A percentile compares a stretch with the other conserved stretches of the same genome.
Evolutionary conservation across 371 early-diverging fungal genomes (phyloP).

Genomic region (Apophysomyces sp.): DNA sequence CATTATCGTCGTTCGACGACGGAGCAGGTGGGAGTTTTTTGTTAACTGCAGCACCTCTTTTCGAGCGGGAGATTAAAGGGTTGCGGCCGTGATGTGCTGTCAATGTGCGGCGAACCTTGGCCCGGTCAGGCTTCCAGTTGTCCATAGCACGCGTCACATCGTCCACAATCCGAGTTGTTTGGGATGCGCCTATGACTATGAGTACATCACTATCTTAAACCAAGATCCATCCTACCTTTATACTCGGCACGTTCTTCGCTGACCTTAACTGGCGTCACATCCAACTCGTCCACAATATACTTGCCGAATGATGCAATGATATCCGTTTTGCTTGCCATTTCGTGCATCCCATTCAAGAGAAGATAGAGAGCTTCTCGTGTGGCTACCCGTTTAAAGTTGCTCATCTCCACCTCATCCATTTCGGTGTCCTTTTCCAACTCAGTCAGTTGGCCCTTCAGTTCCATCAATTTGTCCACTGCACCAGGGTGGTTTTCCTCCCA

Average conservation of each 20-base stretch:
- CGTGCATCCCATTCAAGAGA: slow-evolving; percentile 42
- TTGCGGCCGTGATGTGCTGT: slow-evolving; percentile 38
- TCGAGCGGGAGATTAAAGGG: slow-evolving; percentile 17
- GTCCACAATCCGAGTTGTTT: slow-evolving; percentile 29
- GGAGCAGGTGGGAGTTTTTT: slow-evolving; percentile 26
- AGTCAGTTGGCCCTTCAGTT: slow-evolving; percentile 28
- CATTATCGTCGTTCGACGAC: neutral
- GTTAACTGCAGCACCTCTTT: neutral
- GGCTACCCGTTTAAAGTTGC: slow-evolving; percentile 41
- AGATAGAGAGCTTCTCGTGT: slow-evolving; percentile 40
- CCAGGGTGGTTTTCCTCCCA: slow-evolving; percentile 25
- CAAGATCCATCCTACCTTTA: slow-evolving; percentile 5
- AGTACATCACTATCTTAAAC: neutral
- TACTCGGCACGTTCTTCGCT: slow-evolving; percentile 27
- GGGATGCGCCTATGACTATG: slow-evolving; percentile 12
- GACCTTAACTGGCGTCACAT: slow-evolving; percentile 29
- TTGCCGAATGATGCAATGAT: slow-evolving; percentile 42
- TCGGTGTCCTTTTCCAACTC: slow-evolving; percentile 23
- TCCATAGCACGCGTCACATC: slow-evolving; percentile 28
- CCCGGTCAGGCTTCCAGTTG: slow-evolving; percentile 34
- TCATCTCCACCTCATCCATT: slow-evolving; percentile 31
- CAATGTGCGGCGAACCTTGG: slow-evolving; percentile 32
- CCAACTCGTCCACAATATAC: slow-evolving; percentile 42
- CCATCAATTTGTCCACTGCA: slow-evolving; percentile 26
- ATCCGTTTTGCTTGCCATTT: slow-evolving; percentile 42